phyloP scores from a whole-genome alignment of 1,284 basidiomycete species.

The Somion occarium region DNA sequence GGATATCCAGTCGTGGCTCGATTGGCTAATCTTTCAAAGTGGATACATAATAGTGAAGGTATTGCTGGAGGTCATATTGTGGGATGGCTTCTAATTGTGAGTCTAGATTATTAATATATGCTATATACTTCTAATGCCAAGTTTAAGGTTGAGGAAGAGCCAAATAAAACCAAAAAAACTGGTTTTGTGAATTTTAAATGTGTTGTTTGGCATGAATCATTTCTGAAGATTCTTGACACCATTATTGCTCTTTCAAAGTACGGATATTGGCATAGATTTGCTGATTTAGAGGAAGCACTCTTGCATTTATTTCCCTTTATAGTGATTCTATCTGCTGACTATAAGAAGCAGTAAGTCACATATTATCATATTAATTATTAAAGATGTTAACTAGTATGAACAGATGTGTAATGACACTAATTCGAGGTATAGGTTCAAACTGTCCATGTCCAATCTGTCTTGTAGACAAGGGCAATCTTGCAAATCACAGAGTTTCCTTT shows the following conservation, averaged over 20 bases:
- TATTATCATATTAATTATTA: conserved; percentile 2
- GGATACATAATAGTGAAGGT: conserved; percentile 33
- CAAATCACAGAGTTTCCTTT: neutral
- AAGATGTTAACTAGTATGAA: neutral
- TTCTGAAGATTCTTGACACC: conserved; percentile 19
- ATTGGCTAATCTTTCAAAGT: conserved; percentile 30
- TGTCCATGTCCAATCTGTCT: conserved; percentile 10
- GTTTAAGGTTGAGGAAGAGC: conserved; percentile 18
- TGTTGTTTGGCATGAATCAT: conserved; percentile 27
- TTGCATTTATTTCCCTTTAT: conserved; percentile 23
- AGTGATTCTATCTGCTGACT: conserved; percentile 32
- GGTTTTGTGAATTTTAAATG: conserved; percentile 21
- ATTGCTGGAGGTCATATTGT: conserved; percentile 34
- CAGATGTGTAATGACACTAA: conserved; percentile 10
- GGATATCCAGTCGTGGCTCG: conserved; percentile 38
- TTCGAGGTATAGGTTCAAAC: conserved; percentile 6
- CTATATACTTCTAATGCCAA: conserved; percentile 1
- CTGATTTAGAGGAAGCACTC: conserved; percentile 14
- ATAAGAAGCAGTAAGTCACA: conserved; percentile 35
- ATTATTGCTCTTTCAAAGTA: conserved; percentile 12
- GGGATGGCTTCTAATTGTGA: conserved; percentile 40
- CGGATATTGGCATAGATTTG: conserved; percentile 18
- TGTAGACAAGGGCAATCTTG: neutral
- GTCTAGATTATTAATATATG: conserved; percentile 3
- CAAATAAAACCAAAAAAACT: conserved; percentile 12